A percentile compares a stretch with the other conserved stretches of the same genome.
phyloP scores from a whole-genome alignment of 2,329 filamentous ascomycete genomes.

The Neonectria faginata region DNA sequence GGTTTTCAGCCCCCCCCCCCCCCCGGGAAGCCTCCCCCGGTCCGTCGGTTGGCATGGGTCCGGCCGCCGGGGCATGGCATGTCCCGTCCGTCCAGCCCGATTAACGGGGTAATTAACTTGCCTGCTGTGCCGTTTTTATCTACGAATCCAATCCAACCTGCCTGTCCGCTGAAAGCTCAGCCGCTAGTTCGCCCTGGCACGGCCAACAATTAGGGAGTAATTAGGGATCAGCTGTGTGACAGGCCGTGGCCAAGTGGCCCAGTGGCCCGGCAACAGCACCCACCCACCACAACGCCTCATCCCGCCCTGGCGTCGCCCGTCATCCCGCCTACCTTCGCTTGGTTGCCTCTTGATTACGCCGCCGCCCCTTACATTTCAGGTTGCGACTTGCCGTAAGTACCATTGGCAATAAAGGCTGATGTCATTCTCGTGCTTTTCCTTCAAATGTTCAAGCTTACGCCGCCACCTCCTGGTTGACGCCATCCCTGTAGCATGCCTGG shows the following conservation, averaged over 20 bases:
- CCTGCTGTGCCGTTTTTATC: background rate
- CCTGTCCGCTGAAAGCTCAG: background rate
- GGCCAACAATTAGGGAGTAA: background rate
- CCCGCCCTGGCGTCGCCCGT: slow-evolving; percentile 15
- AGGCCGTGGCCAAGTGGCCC: background rate
- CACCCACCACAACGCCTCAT: slow-evolving; percentile 3
- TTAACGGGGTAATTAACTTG: background rate
- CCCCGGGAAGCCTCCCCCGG: background rate
- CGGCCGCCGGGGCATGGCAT: background rate
- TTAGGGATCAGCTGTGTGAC: background rate
- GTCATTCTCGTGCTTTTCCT: background rate
- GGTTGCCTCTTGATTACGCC: background rate
- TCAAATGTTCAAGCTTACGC: background rate
- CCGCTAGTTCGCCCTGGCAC: slow-evolving; percentile 4
- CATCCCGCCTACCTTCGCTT: slow-evolving; percentile 6
- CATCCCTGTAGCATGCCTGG: no score
- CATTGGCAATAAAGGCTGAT: background rate
- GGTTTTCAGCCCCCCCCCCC: slow-evolving; percentile 27
- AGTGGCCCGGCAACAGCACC: slow-evolving; percentile 23
- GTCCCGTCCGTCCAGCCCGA: slow-evolving; percentile 5
- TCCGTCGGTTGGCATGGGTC: slow-evolving; percentile 9
- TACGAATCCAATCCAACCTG: background rate
- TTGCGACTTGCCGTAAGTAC: background rate
- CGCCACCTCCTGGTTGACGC: background rate
- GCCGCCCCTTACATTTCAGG: background rate